Percentiles rank a stretch among this genome's conserved stretches.
Conservation (phyloP, 768 basidiomycete species). For the Scleroderma citrinum region DNA sequence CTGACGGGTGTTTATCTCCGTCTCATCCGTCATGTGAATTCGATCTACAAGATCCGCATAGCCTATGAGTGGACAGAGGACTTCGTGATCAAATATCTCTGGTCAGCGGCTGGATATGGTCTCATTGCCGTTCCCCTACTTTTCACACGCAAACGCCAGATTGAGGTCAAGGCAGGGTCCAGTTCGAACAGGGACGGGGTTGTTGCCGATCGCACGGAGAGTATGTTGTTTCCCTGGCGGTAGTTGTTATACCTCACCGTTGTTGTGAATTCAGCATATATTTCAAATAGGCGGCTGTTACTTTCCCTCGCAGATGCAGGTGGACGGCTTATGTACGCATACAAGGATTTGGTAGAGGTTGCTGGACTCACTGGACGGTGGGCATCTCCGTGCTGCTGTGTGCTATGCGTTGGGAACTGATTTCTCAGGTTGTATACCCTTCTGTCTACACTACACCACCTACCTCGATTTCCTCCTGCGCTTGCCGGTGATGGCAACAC, state of each 20-base stretch:
- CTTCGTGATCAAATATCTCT: constrained; percentile 93
- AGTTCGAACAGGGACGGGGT: constrained; percentile 22
- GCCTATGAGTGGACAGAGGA: constrained; percentile 96
- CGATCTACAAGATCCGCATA: constrained; percentile 90
- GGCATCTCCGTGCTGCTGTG: not conserved
- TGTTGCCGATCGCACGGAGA: constrained; percentile 46
- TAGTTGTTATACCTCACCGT: not conserved
- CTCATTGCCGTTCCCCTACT: constrained; percentile 89
- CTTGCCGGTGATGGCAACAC: constrained; percentile 30
- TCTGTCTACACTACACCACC: constrained; percentile 76
- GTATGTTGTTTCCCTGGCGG: constrained; percentile 14
- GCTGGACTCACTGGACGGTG: constrained; percentile 77
- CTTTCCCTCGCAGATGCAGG: constrained; percentile 96
- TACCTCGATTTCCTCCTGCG: constrained; percentile 45
- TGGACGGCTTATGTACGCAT: constrained; percentile 92
- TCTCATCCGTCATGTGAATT: constrained; percentile 85
- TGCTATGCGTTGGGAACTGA: not conserved
- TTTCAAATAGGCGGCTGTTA: constrained; percentile 86
- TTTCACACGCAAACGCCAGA: constrained; percentile 45
- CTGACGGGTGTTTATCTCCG: constrained; percentile 70
- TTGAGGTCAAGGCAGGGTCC: constrained; percentile 11
- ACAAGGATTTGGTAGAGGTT: constrained; percentile 93
- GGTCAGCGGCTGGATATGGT: constrained; percentile 89
- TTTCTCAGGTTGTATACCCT: constrained; percentile 70
- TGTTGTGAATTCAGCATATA: constrained; percentile 53